Percentiles rank a stretch among this genome's conserved stretches.
phyloP scores from a whole-genome alignment of 1,284 basidiomycete genomes.

The Cutaneotrichosporon sp. region DNA sequence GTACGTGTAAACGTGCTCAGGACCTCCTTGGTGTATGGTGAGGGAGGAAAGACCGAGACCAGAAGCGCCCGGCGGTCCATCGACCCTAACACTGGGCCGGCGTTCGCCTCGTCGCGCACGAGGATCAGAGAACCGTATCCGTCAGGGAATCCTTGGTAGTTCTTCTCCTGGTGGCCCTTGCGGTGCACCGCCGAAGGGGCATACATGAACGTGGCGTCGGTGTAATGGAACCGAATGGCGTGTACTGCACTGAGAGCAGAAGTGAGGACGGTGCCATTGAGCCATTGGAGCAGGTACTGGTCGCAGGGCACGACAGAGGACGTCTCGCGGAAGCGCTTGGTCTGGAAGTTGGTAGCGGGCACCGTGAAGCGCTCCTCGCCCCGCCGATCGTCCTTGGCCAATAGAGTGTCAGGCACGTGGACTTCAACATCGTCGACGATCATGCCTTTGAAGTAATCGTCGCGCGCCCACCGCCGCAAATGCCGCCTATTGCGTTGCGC shows the following conservation, averaged over 20 bases:
- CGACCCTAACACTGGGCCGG: not conserved
- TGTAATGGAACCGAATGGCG: constrained; percentile 30
- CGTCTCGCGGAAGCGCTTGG: constrained; percentile 37
- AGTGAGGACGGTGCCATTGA: constrained; percentile 37
- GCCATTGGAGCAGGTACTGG: constrained; percentile 40
- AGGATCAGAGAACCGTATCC: constrained; percentile 47
- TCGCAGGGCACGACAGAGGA: constrained; percentile 3
- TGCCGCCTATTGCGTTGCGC: not conserved
- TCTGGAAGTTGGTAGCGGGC: constrained; percentile 27
- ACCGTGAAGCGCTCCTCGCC: not conserved
- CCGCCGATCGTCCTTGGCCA: not conserved
- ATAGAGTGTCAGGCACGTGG: not conserved
- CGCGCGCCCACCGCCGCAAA: not conserved
- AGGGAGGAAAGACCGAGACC: constrained; percentile 42
- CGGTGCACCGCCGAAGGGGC: not conserved
- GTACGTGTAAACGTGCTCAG: constrained; percentile 40
- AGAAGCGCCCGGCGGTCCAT: constrained; percentile 39
- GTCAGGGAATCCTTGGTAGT: constrained; percentile 35
- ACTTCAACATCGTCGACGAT: not conserved
- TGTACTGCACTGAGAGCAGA: not conserved
- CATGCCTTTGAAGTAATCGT: not conserved
- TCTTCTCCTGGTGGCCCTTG: not conserved
- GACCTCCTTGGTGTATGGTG: constrained; percentile 18
- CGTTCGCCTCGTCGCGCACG: constrained; percentile 31
- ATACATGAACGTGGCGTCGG: constrained; percentile 41